A percentile compares a stretch with the other conserved stretches of the same genome.
These are phyloP conservation scores for Sclerotinia trifoliorum DNA, from an alignment of 2,329 filamentous ascomycete species.

Conservation along the genomic window DNA sequence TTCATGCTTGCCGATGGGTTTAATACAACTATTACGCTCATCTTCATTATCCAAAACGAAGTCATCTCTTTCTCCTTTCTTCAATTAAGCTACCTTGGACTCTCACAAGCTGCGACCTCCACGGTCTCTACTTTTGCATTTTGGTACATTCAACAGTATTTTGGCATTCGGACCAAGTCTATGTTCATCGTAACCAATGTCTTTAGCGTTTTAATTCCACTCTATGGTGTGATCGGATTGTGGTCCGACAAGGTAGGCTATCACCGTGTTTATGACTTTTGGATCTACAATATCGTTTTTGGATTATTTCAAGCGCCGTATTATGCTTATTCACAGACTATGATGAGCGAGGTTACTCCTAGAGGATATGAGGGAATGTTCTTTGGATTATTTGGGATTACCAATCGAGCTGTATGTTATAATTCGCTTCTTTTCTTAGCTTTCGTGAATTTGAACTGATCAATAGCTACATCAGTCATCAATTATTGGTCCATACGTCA, in stretches of 20 bases:
- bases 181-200: slow-evolving; percentile 46
- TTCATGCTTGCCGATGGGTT: slow-evolving; percentile 46
- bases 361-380: slow-evolving; percentile 47
- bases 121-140: slow-evolving; percentile 44
- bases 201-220: slow-evolving; percentile 44
- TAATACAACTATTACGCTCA: slow-evolving; percentile 43
- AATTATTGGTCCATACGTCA: slow-evolving; percentile 46
- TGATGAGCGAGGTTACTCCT: slow-evolving; percentile 47
- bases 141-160: slow-evolving; percentile 46
- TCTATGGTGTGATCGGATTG: slow-evolving; percentile 46
- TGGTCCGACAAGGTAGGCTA: slow-evolving; percentile 44
- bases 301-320: slow-evolving; percentile 46
- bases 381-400: slow-evolving; percentile 46
- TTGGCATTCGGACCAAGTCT: slow-evolving; percentile 43
- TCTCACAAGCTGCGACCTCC: slow-evolving; percentile 43
- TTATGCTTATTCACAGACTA: slow-evolving; percentile 46
- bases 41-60: slow-evolving; percentile 45
- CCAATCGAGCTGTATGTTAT: slow-evolving; percentile 44
- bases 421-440: too few species aligned
- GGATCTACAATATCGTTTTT: slow-evolving; percentile 46
- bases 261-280: slow-evolving; percentile 44
- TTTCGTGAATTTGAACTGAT: not conserved
- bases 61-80: slow-evolving; percentile 45
- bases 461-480: slow-evolving; percentile 39
- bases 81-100: slow-evolving; percentile 45